Percentiles rank a stretch among this genome's conserved stretches.
Evolutionary conservation across 2,329 filamentous ascomycete genomes (phyloP).

Genomic region (Orbilia ellipsospora): DNA sequence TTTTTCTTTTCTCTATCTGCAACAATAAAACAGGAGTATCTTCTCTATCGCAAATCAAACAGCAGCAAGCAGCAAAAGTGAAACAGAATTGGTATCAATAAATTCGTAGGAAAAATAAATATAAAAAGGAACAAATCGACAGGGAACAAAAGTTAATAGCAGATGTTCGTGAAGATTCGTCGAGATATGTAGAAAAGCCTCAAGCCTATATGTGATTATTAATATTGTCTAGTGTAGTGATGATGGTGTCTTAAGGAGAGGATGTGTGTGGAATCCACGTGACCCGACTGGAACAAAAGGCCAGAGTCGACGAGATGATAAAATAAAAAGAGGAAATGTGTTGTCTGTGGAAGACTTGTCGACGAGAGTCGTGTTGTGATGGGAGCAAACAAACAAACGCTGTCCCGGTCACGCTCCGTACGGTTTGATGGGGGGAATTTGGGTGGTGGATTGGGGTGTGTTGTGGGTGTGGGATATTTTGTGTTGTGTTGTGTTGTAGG

Average conservation of each 20-base stretch:
- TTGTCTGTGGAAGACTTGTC: not conserved
- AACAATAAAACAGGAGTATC: conserved; percentile 36
- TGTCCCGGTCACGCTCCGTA: conserved; percentile 19
- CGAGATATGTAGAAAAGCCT: conserved; percentile 8
- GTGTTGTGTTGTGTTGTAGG: conserved; percentile 28
- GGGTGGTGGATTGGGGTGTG: conserved; percentile 21
- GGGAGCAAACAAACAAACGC: conserved; percentile 21
- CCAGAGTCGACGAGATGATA: not conserved
- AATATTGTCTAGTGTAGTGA: conserved; percentile 21
- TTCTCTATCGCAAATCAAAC: conserved; percentile 50
- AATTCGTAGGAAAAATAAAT: not conserved
- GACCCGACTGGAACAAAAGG: conserved; percentile 10
- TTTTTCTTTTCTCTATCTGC: conserved; percentile 49
- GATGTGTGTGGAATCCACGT: not conserved
- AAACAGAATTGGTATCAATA: conserved; percentile 46
- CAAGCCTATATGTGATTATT: conserved; percentile 22
- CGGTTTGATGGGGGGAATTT: no score
- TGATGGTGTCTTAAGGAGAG: conserved; percentile 8
- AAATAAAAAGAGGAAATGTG: not conserved
- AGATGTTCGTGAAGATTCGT: conserved; percentile 1
- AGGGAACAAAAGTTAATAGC: conserved; percentile 2
- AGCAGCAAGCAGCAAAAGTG: conserved; percentile 16
- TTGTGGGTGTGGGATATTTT: conserved; percentile 34
- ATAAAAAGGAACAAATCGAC: no score
- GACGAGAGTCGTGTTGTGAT: conserved; percentile 10